A percentile compares a stretch with the other conserved stretches of the same genome.
phyloP scores from a whole-genome alignment of 768 basidiomycete genomes.

The Rickenella mellea region DNA sequence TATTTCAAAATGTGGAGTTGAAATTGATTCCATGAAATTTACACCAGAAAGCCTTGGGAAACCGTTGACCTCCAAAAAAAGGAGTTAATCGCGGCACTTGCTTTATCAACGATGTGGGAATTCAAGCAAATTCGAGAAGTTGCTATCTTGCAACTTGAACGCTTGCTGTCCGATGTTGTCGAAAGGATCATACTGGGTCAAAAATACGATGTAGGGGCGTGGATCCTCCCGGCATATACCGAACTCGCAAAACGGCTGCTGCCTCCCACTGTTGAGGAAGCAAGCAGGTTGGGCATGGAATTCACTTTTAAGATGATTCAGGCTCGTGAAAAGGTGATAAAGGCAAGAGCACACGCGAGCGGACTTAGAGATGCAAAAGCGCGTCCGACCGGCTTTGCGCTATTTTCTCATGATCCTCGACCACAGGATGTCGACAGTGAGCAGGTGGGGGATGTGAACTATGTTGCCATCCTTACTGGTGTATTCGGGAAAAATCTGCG shows the following conservation, averaged over 20 bases:
- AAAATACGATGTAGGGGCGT: slow-evolving; percentile 3
- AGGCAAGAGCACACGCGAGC: too few species aligned
- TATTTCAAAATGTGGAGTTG: too few species aligned
- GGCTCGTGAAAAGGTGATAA: slow-evolving; percentile 1
- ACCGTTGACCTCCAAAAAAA: too few species aligned
- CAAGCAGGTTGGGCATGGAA: slow-evolving; percentile 12
- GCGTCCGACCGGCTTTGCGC: too few species aligned
- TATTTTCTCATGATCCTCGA: too few species aligned
- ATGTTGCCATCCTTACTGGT: too few species aligned
- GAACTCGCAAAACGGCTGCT: not conserved
- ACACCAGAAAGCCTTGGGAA: too few species aligned
- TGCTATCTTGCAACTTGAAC: not conserved
- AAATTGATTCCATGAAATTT: too few species aligned
- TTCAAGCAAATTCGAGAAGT: slow-evolving; percentile 11
- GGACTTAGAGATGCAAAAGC: too few species aligned
- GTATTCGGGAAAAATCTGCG: too few species aligned
- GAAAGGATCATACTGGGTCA: slow-evolving; percentile 3
- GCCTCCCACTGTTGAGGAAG: slow-evolving; percentile 11
- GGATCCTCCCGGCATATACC: slow-evolving; percentile 1
- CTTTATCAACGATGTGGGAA: slow-evolving; percentile 10
- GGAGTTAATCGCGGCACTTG: slow-evolving; percentile 11
- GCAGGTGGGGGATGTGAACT: too few species aligned
- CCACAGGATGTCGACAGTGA: too few species aligned
- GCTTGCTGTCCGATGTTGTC: not conserved
- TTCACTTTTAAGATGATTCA: not conserved